Evolutionary conservation across 2,329 filamentous ascomycete species (phyloP).

Genomic region (Trichoderma sp.): DNA sequence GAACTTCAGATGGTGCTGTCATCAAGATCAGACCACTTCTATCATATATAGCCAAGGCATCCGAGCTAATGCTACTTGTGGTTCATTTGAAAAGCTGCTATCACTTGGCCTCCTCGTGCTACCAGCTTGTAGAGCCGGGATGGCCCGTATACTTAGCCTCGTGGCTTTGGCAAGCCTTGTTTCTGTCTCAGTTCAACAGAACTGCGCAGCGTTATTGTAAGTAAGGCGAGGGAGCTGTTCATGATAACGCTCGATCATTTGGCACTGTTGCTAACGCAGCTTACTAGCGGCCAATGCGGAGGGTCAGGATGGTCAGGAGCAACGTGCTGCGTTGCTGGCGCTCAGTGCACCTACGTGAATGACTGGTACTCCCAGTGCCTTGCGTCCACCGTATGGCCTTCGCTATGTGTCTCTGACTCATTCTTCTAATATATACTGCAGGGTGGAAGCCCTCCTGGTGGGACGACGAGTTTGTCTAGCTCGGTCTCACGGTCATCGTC

Average conservation of each 20-base stretch:
- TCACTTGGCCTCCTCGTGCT: neutral
- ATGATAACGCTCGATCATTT: neutral
- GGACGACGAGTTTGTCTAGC: neutral
- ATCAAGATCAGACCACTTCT: neutral
- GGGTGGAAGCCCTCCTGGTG: neutral
- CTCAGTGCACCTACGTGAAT: neutral
- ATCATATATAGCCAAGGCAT: constrained; percentile 10
- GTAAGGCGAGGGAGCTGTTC: neutral
- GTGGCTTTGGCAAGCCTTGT: constrained; percentile 11
- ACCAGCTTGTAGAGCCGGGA: neutral
- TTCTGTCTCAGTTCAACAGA: constrained; percentile 11
- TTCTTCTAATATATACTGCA: neutral
- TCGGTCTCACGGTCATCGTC: constrained; percentile 1
- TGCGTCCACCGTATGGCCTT: constrained; percentile 9
- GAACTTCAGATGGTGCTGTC: neutral
- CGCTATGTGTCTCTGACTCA: neutral
- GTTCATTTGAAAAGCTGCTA: neutral
- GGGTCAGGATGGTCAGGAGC: constrained; percentile 7
- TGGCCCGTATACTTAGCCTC: constrained; percentile 10
- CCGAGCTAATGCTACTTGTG: neutral
- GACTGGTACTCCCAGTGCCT: constrained; percentile 17
- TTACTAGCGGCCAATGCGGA: constrained; percentile 16
- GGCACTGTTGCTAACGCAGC: neutral
- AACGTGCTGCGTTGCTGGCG: constrained; percentile 14
- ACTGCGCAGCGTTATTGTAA: constrained; percentile 18